Percentiles rank a stretch among this genome's conserved stretches.
phyloP scores from a whole-genome alignment of 352 stramenopile genomes.

The Globisporangium megalacanthum region DNA sequence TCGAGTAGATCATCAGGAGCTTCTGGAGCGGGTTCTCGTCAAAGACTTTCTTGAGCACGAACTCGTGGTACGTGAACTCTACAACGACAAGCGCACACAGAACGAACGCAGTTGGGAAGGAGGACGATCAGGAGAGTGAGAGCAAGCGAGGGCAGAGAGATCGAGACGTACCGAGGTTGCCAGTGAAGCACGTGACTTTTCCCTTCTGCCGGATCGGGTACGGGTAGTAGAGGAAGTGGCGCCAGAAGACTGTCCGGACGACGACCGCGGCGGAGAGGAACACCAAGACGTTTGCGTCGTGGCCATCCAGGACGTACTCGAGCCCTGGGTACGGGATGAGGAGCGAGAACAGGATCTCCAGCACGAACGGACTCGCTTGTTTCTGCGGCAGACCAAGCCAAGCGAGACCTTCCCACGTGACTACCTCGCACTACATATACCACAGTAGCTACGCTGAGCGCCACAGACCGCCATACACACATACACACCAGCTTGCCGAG shows the following conservation, averaged over 20 bases:
- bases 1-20: conserved; percentile 18
- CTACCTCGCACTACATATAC: no score
- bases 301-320: conserved; percentile 18
- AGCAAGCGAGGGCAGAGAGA: not conserved
- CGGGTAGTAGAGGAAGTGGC: conserved; percentile 51
- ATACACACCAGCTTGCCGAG: conserved; percentile 3
- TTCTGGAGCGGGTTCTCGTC: conserved; percentile 49
- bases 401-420: no score
- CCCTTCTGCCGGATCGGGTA: conserved; percentile 66
- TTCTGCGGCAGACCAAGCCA: conserved; percentile 3
- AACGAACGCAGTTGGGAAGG: not conserved
- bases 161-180: conserved; percentile 33
- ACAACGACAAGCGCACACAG: not conserved
- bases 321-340: conserved; percentile 53
- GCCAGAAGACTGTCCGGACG: conserved; percentile 44
- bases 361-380: conserved; percentile 11
- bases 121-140: not conserved
- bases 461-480: not conserved
- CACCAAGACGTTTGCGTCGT: conserved; percentile 22
- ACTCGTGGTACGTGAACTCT: conserved; percentile 66
- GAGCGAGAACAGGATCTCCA: conserved; percentile 29
- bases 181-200: conserved; percentile 57
- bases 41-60: conserved; percentile 72
- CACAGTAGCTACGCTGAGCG: no score
- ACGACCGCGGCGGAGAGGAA: conserved; percentile 34